Evolutionary conservation across 352 stramenopile species (phyloP).

Genomic region (Phytophthora agathidicida): DNA sequence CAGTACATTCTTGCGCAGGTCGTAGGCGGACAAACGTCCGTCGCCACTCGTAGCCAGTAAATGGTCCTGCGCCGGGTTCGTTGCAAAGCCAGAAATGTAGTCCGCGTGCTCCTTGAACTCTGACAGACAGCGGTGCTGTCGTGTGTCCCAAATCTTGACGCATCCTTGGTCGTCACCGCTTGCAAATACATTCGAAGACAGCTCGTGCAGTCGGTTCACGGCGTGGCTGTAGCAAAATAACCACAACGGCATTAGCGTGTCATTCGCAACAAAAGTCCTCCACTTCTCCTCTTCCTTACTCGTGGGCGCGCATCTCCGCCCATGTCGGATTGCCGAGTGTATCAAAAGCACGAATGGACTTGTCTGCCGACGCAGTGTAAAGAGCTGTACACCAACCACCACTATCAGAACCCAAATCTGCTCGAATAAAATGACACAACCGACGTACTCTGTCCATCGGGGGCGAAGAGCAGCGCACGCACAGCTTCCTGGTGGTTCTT

Average conservation of each 20-base stretch:
- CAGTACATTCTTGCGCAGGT: conserved; percentile 88
- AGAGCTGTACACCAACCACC: conserved; percentile 48
- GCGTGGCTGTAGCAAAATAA: conserved; percentile 39
- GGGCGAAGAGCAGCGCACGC: conserved; percentile 70
- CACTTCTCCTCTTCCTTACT: conserved; percentile 43
- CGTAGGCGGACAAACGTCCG: conserved; percentile 91
- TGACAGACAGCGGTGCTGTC: conserved; percentile 82
- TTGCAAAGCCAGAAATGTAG: conserved; percentile 94
- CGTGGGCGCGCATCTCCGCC: conserved; percentile 82
- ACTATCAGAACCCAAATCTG: conserved; percentile 11
- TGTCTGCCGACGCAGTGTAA: conserved; percentile 78
- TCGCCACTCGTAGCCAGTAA: conserved; percentile 92
- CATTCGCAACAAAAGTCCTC: neutral
- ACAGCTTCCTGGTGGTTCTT: conserved; percentile 81
- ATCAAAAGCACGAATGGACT: conserved; percentile 86
- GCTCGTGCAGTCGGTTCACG: conserved; percentile 77
- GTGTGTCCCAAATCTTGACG: conserved; percentile 90
- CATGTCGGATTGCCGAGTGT: conserved; percentile 77
- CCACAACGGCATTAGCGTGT: conserved; percentile 12
- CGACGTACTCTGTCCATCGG: conserved; percentile 75
- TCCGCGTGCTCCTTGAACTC: conserved; percentile 95
- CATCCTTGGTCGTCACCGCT: conserved; percentile 85
- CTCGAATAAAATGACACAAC: neutral
- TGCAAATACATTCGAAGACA: conserved; percentile 73
- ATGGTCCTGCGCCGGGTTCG: conserved; percentile 80